Conservation (phyloP, 257 asterid species). For the Solanum piurae region DNA sequence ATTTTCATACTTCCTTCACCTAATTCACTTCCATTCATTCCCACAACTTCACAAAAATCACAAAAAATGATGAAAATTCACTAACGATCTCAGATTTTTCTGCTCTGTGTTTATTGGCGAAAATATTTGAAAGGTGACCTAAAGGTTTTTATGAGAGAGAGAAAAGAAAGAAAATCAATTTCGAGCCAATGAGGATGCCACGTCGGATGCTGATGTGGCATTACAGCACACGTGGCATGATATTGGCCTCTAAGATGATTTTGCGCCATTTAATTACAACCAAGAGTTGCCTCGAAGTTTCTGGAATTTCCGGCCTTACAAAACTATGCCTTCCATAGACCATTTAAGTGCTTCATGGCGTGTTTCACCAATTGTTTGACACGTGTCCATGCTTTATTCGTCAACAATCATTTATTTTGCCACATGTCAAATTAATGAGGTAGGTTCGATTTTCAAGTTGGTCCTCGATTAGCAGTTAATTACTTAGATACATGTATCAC, state of each 20-base stretch:
- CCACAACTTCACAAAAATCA: background rate
- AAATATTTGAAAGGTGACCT: slow-evolving; percentile 17
- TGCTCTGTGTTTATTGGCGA: background rate
- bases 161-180: slow-evolving; percentile 21
- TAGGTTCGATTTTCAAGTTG: background rate
- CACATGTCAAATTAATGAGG: background rate
- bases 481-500: background rate
- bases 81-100: background rate
- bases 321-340: background rate
- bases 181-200: slow-evolving; percentile 25
- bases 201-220: slow-evolving; percentile 33
- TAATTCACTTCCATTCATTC: slow-evolving; percentile 48
- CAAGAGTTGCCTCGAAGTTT: slow-evolving; percentile 40
- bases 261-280: slow-evolving; percentile 12
- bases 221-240: slow-evolving; percentile 22
- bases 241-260: slow-evolving; percentile 14
- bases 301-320: slow-evolving; percentile 33
- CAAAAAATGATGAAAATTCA: background rate
- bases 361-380: background rate
- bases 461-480: too few relatives aligned
- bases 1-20: slow-evolving; percentile 43
- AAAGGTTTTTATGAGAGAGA: slow-evolving; percentile 6
- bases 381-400: background rate
- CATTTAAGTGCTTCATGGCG: background rate
- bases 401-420: background rate